Percentiles rank a stretch among this genome's conserved stretches.
Conservation (phyloP, 768 basidiomycete species). For the Tricholomella constricta region DNA sequence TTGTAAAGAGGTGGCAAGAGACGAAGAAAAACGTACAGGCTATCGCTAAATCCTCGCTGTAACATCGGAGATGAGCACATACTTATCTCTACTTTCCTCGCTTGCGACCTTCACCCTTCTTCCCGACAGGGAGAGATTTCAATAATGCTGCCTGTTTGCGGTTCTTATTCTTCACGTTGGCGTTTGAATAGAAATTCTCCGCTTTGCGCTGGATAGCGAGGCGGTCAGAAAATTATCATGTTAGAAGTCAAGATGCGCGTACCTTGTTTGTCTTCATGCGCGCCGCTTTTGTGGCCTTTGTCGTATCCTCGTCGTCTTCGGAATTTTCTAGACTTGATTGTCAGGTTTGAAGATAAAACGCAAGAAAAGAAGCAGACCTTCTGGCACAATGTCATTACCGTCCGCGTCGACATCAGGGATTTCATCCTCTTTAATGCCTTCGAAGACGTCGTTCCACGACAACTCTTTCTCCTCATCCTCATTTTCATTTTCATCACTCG, state of each 20-base stretch:
- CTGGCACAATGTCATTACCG: conserved; percentile 25
- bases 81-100: conserved; percentile 26
- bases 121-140: conserved; percentile 57
- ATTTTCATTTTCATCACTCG: conserved; percentile 41
- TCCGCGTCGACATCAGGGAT: conserved; percentile 29
- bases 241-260: conserved; percentile 10
- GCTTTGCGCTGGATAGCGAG: conserved; percentile 68
- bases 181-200: conserved; percentile 82
- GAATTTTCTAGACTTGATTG: conserved; percentile 9
- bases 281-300: conserved; percentile 50
- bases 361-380: conserved; percentile 23
- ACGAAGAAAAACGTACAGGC: conserved; percentile 3
- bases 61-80: background rate
- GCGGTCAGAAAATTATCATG: conserved; percentile 8
- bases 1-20: background rate
- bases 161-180: conserved; percentile 89
- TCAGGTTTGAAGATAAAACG: conserved; percentile 12
- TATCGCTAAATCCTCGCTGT: conserved; percentile 13
- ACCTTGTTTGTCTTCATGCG: conserved; percentile 97
- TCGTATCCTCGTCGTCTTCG: conserved; percentile 11
- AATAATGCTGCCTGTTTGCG: conserved; percentile 63
- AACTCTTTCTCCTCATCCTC: conserved; percentile 55
- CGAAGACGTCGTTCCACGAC: conserved; percentile 88
- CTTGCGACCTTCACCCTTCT: conserved; percentile 44
- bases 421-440: conserved; percentile 46